These are phyloP conservation scores for Bimuria novae-zelandiae DNA, from an alignment of 2,329 filamentous ascomycete genomes.

Conservation along the genomic window DNA sequence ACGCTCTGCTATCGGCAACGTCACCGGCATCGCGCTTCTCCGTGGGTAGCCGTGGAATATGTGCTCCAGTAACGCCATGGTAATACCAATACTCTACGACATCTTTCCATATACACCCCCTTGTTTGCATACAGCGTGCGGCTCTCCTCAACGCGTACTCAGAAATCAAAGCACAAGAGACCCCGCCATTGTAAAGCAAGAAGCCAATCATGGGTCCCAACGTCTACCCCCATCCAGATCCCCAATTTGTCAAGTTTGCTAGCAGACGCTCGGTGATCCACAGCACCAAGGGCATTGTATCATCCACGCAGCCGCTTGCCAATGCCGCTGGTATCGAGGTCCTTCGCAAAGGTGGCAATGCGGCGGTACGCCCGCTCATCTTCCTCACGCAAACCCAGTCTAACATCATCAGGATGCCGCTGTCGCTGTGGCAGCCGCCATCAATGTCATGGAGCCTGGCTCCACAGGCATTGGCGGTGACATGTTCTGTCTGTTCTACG, in stretches of 20 bases:
- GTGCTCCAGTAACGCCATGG: background rate
- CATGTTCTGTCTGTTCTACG: slow-evolving; percentile 94
- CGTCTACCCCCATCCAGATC: slow-evolving; percentile 55
- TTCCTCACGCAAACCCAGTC: background rate
- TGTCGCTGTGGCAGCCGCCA: slow-evolving; percentile 86
- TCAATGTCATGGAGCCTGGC: slow-evolving; percentile 92
- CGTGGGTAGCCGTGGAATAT: slow-evolving; percentile 33
- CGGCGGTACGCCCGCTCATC: slow-evolving; percentile 64
- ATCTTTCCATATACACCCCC: background rate
- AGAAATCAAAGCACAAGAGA: slow-evolving; percentile 6
- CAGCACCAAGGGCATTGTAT: slow-evolving; percentile 87
- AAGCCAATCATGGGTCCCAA: slow-evolving; percentile 31
- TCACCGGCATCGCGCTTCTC: slow-evolving; percentile 29
- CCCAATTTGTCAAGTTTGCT: slow-evolving; percentile 67
- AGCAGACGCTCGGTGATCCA: slow-evolving; percentile 91
- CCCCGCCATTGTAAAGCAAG: background rate
- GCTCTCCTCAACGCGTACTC: slow-evolving; percentile 3
- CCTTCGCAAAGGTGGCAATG: slow-evolving; percentile 87
- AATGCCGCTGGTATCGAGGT: slow-evolving; percentile 85
- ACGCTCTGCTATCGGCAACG: slow-evolving; percentile 28
- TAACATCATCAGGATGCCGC: slow-evolving; percentile 75
- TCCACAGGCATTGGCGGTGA: slow-evolving; percentile 96
- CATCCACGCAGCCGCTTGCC: slow-evolving; percentile 87
- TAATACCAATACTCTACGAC: background rate
- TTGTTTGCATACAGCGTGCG: background rate